These are phyloP conservation scores for Sporothrix inflata DNA, from an alignment of 2,329 filamentous ascomycete species.

Conservation along the genomic window DNA sequence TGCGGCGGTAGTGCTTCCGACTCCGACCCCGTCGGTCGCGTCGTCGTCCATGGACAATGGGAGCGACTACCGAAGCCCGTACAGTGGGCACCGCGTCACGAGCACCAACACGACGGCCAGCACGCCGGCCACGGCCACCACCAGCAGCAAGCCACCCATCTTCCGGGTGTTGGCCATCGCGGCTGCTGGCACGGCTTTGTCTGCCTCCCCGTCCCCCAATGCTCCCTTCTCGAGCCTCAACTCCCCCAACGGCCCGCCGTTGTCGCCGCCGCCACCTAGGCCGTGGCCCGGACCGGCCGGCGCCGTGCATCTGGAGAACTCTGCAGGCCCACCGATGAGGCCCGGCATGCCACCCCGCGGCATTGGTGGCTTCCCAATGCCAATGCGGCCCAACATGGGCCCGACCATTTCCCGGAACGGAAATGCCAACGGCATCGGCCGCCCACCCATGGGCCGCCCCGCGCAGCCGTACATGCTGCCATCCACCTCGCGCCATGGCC, in stretches of 20 bases:
- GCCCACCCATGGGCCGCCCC: not conserved
- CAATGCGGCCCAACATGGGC: not conserved
- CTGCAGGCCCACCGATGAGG: no score
- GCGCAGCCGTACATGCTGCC: conserved; percentile 17
- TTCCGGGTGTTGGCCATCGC: conserved; percentile 12
- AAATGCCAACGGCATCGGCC: not conserved
- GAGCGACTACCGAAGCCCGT: not conserved
- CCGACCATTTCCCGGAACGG: not conserved
- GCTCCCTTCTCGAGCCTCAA: not conserved
- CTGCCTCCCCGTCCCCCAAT: not conserved
- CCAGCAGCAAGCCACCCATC: not conserved
- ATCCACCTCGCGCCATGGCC: not conserved
- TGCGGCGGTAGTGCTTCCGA: not conserved
- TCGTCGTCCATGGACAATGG: not conserved
- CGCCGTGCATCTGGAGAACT: no score
- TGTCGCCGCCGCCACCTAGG: not conserved
- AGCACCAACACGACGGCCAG: not conserved
- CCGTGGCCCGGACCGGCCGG: no score
- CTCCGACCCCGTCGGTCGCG: no score
- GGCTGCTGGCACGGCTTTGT: not conserved
- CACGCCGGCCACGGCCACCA: not conserved
- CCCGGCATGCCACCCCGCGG: not conserved
- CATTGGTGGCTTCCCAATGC: not conserved
- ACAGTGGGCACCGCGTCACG: not conserved
- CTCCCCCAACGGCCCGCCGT: not conserved